Evolutionary conservation across 441 rosid species (phyloP).

Genomic region (Populus hybrid): DNA sequence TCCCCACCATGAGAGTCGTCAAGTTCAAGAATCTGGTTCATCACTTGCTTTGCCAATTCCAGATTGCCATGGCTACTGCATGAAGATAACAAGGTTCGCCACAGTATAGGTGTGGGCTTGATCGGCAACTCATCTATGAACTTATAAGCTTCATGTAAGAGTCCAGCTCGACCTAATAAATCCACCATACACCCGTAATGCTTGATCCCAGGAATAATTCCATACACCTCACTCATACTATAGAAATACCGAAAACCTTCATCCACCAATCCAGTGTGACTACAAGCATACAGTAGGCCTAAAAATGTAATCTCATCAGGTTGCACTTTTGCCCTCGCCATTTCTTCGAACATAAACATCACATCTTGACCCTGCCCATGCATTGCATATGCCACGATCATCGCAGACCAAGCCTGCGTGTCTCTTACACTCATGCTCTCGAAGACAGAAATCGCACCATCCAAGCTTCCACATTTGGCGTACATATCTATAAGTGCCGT

Average conservation of each 20-base stretch:
- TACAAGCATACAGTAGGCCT: conserved; percentile 69
- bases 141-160: conserved; percentile 50
- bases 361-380: conserved; percentile 60
- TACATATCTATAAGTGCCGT: conserved; percentile 79
- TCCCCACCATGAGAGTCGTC: conserved; percentile 80
- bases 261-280: conserved; percentile 68
- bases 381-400: conserved; percentile 71
- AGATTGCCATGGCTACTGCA: conserved; percentile 57
- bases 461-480: conserved; percentile 83
- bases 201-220: conserved; percentile 53
- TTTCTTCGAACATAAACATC: conserved; percentile 52
- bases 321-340: conserved; percentile 35
- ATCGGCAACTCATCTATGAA: conserved; percentile 60
- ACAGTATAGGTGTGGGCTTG: conserved; percentile 57
- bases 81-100: conserved; percentile 77
- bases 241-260: conserved; percentile 54
- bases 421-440: conserved; percentile 50
- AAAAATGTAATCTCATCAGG: conserved; percentile 80
- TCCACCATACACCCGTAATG: conserved; percentile 88
- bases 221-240: conserved; percentile 38
- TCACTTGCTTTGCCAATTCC: conserved; percentile 53
- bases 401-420: conserved; percentile 78
- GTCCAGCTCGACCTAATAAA: conserved; percentile 75
- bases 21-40: conserved; percentile 47
- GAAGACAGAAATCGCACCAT: conserved; percentile 55